These are phyloP conservation scores for Stephania cephalantha DNA, from an alignment of 164 flowering plant genomes.

Conservation along the genomic window DNA sequence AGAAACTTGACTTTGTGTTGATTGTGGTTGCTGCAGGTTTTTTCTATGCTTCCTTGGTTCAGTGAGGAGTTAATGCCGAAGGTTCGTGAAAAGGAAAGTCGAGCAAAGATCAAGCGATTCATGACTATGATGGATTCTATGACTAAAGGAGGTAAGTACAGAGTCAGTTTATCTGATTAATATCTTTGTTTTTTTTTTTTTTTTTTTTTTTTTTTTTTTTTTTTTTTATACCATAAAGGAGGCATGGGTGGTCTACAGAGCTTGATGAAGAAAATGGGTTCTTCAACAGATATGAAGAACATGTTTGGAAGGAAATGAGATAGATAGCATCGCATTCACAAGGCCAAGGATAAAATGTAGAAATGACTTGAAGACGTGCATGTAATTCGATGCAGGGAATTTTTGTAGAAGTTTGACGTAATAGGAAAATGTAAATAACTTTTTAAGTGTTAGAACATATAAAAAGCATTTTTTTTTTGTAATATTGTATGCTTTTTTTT, in stretches of 20 bases:
- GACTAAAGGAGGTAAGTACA: constrained; percentile 71
- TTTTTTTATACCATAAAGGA: constrained; percentile 25
- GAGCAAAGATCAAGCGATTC: constrained; percentile 89
- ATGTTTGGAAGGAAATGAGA: constrained; percentile 64
- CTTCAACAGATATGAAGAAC: constrained; percentile 74
- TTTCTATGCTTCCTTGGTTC: constrained; percentile 91
- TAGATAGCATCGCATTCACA: constrained; percentile 16
- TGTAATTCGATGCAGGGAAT: too few relatives aligned
- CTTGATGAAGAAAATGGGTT: constrained; percentile 93
- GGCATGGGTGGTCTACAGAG: constrained; percentile 89
- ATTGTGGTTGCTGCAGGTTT: constrained; percentile 37
- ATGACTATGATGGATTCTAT: constrained; percentile 99
- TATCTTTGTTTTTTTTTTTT: not conserved
- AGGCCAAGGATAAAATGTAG: too few relatives aligned
- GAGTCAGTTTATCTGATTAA: constrained; percentile 26
- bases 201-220: not conserved
- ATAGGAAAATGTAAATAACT: too few relatives aligned
- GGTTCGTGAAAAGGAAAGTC: constrained; percentile 95
- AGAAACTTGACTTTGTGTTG: too few relatives aligned
- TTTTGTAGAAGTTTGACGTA: too few relatives aligned
- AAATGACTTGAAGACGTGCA: too few relatives aligned
- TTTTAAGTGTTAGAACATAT: too few relatives aligned
- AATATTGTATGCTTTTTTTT: too few relatives aligned
- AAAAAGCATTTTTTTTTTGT: too few relatives aligned
- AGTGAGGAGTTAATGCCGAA: constrained; percentile 89